Percentiles rank a stretch among this genome's conserved stretches.
Conservation (phyloP, 768 basidiomycete species). For the Leucosporidium creatinivorum region DNA sequence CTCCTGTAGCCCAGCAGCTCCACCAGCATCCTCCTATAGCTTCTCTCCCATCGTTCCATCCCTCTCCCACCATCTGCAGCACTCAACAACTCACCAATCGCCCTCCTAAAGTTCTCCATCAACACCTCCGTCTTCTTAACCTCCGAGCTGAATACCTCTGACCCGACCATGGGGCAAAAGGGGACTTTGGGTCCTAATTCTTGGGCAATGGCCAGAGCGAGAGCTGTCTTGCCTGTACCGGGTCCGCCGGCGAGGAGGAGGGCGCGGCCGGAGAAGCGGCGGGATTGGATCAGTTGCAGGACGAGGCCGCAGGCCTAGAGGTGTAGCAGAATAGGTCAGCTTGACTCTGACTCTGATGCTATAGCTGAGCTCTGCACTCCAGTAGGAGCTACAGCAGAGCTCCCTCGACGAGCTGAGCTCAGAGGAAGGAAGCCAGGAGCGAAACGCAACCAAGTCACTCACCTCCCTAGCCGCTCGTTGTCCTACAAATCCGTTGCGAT, state of each 20-base stretch:
- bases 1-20: not conserved
- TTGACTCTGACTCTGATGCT: too few species aligned
- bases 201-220: constrained; percentile 89
- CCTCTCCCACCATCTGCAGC: not conserved
- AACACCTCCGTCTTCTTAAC: constrained; percentile 99
- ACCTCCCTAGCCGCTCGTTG: constrained; percentile 88
- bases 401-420: not conserved
- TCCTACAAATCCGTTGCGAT: constrained; percentile 81
- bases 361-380: not conserved
- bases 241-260: constrained; percentile 89
- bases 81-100: constrained; percentile 63
- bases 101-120: constrained; percentile 85
- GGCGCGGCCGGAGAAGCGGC: constrained; percentile 88
- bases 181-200: constrained; percentile 92
- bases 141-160: constrained; percentile 91
- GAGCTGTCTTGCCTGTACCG: constrained; percentile 95
- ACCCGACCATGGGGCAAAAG: constrained; percentile 97
- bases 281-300: constrained; percentile 79
- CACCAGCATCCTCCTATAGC: not conserved
- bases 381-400: too few species aligned
- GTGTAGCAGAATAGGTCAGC: too few species aligned
- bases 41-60: not conserved
- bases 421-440: not conserved
- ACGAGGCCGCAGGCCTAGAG: constrained; percentile 79
- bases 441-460: constrained; percentile 2